Percentiles rank a stretch among this genome's conserved stretches.
Conservation (phyloP, 768 basidiomycete species). For the Mycena kentingensis region DNA sequence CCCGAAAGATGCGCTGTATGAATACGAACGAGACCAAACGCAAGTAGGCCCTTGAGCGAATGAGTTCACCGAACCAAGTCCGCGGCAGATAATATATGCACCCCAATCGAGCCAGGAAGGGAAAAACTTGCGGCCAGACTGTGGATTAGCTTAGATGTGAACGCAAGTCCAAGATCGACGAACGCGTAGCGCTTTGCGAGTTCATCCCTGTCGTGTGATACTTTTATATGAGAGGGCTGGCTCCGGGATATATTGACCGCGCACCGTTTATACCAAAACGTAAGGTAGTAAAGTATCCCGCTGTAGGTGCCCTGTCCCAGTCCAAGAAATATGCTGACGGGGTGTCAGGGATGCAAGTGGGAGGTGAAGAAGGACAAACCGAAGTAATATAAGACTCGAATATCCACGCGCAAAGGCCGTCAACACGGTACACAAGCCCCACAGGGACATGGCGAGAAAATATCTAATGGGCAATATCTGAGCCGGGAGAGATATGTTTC, state of each 20-base stretch:
- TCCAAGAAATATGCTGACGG: neutral
- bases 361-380: slow-evolving; percentile 35
- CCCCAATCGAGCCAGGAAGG: slow-evolving; percentile 56
- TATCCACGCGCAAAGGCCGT: neutral
- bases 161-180: neutral
- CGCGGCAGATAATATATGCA: slow-evolving; percentile 20
- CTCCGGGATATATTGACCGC: no score
- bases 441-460: slow-evolving; percentile 54
- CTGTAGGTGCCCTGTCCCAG: slow-evolving; percentile 16
- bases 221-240: neutral
- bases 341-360: slow-evolving; percentile 13
- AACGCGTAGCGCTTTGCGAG: slow-evolving; percentile 54
- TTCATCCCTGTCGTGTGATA: slow-evolving; percentile 38
- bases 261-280: slow-evolving; percentile 49
- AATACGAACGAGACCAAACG: slow-evolving; percentile 56
- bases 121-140: slow-evolving; percentile 62
- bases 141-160: neutral
- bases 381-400: neutral
- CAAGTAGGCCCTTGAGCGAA: slow-evolving; percentile 46
- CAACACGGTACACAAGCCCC: slow-evolving; percentile 36
- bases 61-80: neutral
- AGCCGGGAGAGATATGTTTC: neutral
- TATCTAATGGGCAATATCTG: slow-evolving; percentile 37
- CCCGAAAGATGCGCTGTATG: slow-evolving; percentile 46
- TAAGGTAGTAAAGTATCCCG: slow-evolving; percentile 62